Base-by-base conservation (phyloP, 1,139 yeast genomes). In the Taiozyma sp. region DNA sequence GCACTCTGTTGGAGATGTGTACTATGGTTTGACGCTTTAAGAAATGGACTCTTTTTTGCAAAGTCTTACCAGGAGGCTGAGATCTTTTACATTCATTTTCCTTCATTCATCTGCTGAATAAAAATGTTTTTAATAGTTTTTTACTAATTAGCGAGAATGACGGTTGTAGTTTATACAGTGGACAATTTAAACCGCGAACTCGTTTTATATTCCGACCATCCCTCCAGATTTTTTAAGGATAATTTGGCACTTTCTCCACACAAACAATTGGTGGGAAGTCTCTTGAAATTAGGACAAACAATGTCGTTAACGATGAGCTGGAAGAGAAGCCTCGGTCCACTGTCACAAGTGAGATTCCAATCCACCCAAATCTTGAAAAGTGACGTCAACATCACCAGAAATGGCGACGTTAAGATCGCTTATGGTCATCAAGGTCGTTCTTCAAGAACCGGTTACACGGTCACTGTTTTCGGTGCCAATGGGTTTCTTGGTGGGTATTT, bases 361-460 rank as follows among this genome's bases (percentile, higher is more conserved):
- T 57, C 62, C 14, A 46, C 59, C 0, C 47, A 48, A 3, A 48
- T 58, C 6, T 48, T 79, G 47, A 73, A 70, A 53, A 72, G 79
- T 51, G 96, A 89, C 67, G 73, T 89, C 63, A 84, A 86, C 70
- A 83, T 89, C 68, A 85, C 95, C 55, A 77, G 83, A 59, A 75
- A 78, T 51, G 96, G 96, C 40, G 87, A 89, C 65, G 84, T 90
- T 44, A 77, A 83, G 61, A 68, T 86, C 49, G 70, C 87, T 24
- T 76, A 76, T 42, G 96, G 96, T 54, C 72, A 81, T 48, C 96
- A 96, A 45, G 96, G 96, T 43, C 79, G 90, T 57, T 86, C 96
- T 10, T 88, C 96, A 40, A 79, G 96, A 73, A 84, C 93, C n/a
- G 96, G 96, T 2, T 87, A 83, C 71, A 87, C 93, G 8, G 96